Evolutionary conservation across 2,329 filamentous ascomycete genomes (phyloP).

Genomic region (Pezicula neosporulosa): DNA sequence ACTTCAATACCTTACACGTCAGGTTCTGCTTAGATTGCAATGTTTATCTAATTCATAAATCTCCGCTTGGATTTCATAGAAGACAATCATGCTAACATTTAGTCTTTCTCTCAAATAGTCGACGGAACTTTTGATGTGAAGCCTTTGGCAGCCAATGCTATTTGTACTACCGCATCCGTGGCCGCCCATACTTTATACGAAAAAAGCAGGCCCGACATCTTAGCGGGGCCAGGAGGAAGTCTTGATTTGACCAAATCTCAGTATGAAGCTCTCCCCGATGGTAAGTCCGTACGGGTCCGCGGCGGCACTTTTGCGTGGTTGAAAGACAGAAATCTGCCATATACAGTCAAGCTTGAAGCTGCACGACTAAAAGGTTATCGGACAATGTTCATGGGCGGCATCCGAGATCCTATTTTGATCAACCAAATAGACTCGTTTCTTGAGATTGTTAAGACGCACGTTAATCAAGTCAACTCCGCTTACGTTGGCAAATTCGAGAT

Average conservation of each 20-base stretch:
- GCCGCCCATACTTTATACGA: constrained; percentile 53
- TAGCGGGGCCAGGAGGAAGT: constrained; percentile 46
- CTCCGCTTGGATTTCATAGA: too few relatives aligned
- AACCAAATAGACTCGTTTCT: constrained; percentile 35
- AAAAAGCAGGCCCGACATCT: constrained; percentile 47
- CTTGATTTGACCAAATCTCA: constrained; percentile 37
- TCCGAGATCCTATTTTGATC: constrained; percentile 44
- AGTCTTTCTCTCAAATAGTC: background rate
- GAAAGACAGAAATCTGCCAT: constrained; percentile 24
- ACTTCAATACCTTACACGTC: background rate
- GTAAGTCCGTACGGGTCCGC: constrained; percentile 35
- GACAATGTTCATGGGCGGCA: constrained; percentile 41
- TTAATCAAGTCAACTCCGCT: constrained; percentile 12
- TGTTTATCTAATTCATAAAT: too few relatives aligned
- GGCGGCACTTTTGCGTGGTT: constrained; percentile 34
- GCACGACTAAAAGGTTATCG: constrained; percentile 39
- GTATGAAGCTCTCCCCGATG: constrained; percentile 40
- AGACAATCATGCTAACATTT: background rate
- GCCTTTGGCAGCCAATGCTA: constrained; percentile 34
- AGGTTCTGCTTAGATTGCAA: too few relatives aligned
- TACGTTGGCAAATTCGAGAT: constrained; percentile 31
- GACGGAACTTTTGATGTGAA: constrained; percentile 44
- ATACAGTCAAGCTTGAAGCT: constrained; percentile 47
- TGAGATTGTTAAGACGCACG: constrained; percentile 27
- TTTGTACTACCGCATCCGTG: constrained; percentile 45